Evolutionary conservation across 768 basidiomycete genomes (phyloP).

Genomic region (Suillus placidus): DNA sequence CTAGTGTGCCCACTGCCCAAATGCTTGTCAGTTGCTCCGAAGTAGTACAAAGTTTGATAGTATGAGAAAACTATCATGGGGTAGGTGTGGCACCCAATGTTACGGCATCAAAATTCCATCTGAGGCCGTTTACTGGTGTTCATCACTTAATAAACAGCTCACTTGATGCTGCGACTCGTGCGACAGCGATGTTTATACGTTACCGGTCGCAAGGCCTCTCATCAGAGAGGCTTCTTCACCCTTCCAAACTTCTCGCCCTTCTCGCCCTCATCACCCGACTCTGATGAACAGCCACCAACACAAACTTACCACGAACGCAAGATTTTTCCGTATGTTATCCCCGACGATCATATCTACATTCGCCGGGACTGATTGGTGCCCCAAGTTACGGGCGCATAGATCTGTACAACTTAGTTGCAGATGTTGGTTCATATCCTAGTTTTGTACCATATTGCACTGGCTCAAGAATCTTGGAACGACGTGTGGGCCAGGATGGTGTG

Average conservation of each 20-base stretch:
- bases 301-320: slow-evolving; percentile 83
- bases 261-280: slow-evolving; percentile 38
- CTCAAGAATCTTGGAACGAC: slow-evolving; percentile 59
- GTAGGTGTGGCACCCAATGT: background rate
- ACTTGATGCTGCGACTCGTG: slow-evolving; percentile 23
- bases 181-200: slow-evolving; percentile 13
- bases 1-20: slow-evolving; percentile 1
- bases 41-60: background rate
- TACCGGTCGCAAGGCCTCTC: slow-evolving; percentile 6
- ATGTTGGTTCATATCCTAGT: slow-evolving; percentile 81
- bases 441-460: slow-evolving; percentile 90
- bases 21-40: background rate
- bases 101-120: background rate
- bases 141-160: background rate
- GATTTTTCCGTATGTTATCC: slow-evolving; percentile 76
- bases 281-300: slow-evolving; percentile 37
- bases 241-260: slow-evolving; percentile 52
- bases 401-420: slow-evolving; percentile 84
- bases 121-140: background rate
- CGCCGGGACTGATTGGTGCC: slow-evolving; percentile 14
- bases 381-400: slow-evolving; percentile 75
- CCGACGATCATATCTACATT: slow-evolving; percentile 13
- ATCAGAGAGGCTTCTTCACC: slow-evolving; percentile 46
- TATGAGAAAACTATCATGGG: background rate
- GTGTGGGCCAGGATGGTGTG: slow-evolving; percentile 33